These are phyloP conservation scores for Pichia sp. DNA, from an alignment of 1,139 yeast genomes.

Conservation along the genomic window DNA sequence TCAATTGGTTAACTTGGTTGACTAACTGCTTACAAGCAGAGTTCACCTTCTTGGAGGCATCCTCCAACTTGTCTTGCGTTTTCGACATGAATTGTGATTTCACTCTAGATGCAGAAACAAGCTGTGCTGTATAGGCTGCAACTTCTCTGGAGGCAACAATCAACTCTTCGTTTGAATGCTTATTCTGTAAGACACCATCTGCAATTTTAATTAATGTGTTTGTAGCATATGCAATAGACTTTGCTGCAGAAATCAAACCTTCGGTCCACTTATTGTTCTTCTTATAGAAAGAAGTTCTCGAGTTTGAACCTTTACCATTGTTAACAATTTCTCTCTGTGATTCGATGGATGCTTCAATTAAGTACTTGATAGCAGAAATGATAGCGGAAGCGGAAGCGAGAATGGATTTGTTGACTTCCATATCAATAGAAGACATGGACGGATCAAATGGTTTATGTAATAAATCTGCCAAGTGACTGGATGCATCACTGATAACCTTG, in stretches of 20 bases:
- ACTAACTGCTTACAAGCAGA: slow-evolving; percentile 71
- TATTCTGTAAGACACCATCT: slow-evolving; percentile 62
- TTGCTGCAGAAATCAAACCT: slow-evolving; percentile 86
- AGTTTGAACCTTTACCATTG: slow-evolving; percentile 58
- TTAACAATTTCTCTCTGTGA: slow-evolving; percentile 80
- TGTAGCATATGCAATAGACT: slow-evolving; percentile 82
- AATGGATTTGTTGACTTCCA: slow-evolving; percentile 72
- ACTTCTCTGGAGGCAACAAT: slow-evolving; percentile 91
- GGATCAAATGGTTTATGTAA: slow-evolving; percentile 46
- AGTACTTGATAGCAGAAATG: slow-evolving; percentile 67
- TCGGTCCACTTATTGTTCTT: slow-evolving; percentile 93
- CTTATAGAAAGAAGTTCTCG: slow-evolving; percentile 73
- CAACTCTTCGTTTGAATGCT: slow-evolving; percentile 70
- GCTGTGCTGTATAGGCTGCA: slow-evolving; percentile 88
- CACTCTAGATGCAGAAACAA: slow-evolving; percentile 88
- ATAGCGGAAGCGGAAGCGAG: slow-evolving; percentile 76
- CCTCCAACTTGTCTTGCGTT: slow-evolving; percentile 69
- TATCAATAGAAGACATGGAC: slow-evolving; percentile 48
- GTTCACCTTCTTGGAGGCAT: slow-evolving; percentile 62
- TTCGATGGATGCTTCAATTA: slow-evolving; percentile 72
- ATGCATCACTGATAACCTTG: slow-evolving; percentile 59
- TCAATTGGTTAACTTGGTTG: slow-evolving; percentile 38
- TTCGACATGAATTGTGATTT: slow-evolving; percentile 73
- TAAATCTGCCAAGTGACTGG: slow-evolving; percentile 49
- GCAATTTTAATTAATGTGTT: slow-evolving; percentile 76